These are phyloP conservation scores for Botrytis deweyae DNA, from an alignment of 2,329 filamentous ascomycete species.

Conservation along the genomic window DNA sequence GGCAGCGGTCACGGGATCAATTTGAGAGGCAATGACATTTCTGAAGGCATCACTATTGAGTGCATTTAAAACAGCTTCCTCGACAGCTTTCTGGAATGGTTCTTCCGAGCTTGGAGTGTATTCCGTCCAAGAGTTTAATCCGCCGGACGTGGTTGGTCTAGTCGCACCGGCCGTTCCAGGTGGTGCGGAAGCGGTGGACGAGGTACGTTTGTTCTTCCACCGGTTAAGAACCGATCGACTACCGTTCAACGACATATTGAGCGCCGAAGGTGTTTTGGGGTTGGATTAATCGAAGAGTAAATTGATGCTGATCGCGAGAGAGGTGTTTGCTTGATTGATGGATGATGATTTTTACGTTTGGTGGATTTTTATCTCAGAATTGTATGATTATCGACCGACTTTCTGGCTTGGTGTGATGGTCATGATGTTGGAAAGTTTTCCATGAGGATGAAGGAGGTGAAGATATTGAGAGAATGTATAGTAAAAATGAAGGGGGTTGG, in stretches of 20 bases:
- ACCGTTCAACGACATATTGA: slow-evolving; percentile 25
- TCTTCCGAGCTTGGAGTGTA: slow-evolving; percentile 23
- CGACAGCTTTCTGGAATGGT: slow-evolving; percentile 26
- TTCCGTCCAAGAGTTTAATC: slow-evolving; percentile 21
- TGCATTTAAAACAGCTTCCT: slow-evolving; percentile 28
- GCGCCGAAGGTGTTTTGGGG: background rate
- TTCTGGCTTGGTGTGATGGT: slow-evolving; percentile 12
- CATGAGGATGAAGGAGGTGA: slow-evolving; percentile 8
- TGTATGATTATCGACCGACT: slow-evolving; percentile 1
- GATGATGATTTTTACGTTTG: background rate
- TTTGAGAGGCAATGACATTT: slow-evolving; percentile 29
- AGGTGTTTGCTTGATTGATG: background rate
- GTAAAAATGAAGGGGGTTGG: slow-evolving; percentile 20
- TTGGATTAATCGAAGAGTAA: background rate
- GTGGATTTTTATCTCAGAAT: background rate
- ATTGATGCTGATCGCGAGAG: background rate
- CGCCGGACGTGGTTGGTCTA: slow-evolving; percentile 25
- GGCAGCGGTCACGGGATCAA: slow-evolving; percentile 26
- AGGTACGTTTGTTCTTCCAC: slow-evolving; percentile 30
- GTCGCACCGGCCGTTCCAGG: slow-evolving; percentile 10
- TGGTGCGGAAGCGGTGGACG: slow-evolving; percentile 20
- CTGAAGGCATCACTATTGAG: slow-evolving; percentile 31
- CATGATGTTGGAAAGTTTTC: slow-evolving; percentile 18
- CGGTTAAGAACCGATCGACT: slow-evolving; percentile 25
- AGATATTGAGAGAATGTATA: slow-evolving; percentile 16